Evolutionary conservation across 106 monocot species (phyloP).

Genomic region (Apostasia shenzhenica): DNA sequence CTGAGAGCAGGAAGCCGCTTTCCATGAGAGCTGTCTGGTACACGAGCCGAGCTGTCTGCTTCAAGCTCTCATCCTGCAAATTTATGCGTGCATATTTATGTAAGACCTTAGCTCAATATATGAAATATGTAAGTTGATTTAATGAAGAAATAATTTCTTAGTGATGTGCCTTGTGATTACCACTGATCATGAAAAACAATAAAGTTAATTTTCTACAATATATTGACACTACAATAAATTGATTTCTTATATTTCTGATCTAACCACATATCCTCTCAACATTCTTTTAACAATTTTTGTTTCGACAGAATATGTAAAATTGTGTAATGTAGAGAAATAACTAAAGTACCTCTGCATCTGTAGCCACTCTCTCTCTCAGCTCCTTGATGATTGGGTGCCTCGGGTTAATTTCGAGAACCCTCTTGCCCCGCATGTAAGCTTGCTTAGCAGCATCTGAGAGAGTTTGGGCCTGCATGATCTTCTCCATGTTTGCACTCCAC

Average conservation of each 20-base stretch:
- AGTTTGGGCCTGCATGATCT: slow-evolving; percentile 95
- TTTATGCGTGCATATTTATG: not conserved
- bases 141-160: too few species aligned
- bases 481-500: slow-evolving; percentile 99
- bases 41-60: slow-evolving; percentile 76
- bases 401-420: slow-evolving; percentile 95
- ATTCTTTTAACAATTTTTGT: too few species aligned
- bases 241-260: too few species aligned
- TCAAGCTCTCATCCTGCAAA: slow-evolving; percentile 65
- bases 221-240: too few species aligned
- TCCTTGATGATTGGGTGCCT: slow-evolving; percentile 97
- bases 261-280: too few species aligned
- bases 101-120: too few species aligned
- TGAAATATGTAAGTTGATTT: too few species aligned
- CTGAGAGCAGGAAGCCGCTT: slow-evolving; percentile 75
- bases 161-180: too few species aligned
- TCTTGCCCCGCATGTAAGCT: slow-evolving; percentile 88
- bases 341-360: slow-evolving; percentile 60
- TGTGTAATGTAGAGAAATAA: too few species aligned
- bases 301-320: too few species aligned
- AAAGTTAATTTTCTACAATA: too few species aligned
- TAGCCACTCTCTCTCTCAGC: slow-evolving; percentile 71
- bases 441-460: slow-evolving; percentile 75
- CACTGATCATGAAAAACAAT: too few species aligned
- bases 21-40: slow-evolving; percentile 98